phyloP scores from a whole-genome alignment of 768 basidiomycete genomes.

The Amanita muscaria region DNA sequence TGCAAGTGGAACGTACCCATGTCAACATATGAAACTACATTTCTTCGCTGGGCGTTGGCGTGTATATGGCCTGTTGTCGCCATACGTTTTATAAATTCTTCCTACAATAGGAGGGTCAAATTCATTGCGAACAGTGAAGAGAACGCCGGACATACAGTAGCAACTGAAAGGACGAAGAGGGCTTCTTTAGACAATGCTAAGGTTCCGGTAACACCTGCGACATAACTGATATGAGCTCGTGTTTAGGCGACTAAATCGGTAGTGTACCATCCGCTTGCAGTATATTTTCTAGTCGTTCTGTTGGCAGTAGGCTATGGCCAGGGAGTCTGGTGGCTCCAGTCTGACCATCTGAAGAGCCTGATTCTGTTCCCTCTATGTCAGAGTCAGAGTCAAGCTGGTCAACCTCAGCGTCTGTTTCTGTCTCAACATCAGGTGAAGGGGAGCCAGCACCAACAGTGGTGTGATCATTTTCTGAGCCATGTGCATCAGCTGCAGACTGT shows the following conservation, averaged over 20 bases:
- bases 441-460: conserved; percentile 10
- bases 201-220: conserved; percentile 45
- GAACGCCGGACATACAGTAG: conserved; percentile 44
- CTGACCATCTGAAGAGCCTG: conserved; percentile 16
- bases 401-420: conserved; percentile 51
- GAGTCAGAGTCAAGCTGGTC: conserved; percentile 58
- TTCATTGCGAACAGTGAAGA: conserved; percentile 1
- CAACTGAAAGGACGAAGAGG: conserved; percentile 63
- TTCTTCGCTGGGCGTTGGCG: conserved; percentile 50
- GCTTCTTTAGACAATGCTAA: conserved; percentile 71
- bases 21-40: conserved; percentile 58
- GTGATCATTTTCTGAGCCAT: neutral
- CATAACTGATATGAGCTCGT: conserved; percentile 9
- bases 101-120: conserved; percentile 35
- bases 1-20: conserved; percentile 45
- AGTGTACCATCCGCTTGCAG: conserved; percentile 67
- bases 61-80: conserved; percentile 60
- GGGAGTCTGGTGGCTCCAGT: conserved; percentile 31
- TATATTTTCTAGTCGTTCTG: conserved; percentile 63
- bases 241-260: neutral
- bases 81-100: conserved; percentile 78
- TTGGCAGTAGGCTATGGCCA: conserved; percentile 62
- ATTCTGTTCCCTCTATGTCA: conserved; percentile 31
- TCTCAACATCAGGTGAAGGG: conserved; percentile 23
- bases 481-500: neutral